Conservation (phyloP, 192 early-diverging fungal genomes). For the Dispira parvispora region DNA sequence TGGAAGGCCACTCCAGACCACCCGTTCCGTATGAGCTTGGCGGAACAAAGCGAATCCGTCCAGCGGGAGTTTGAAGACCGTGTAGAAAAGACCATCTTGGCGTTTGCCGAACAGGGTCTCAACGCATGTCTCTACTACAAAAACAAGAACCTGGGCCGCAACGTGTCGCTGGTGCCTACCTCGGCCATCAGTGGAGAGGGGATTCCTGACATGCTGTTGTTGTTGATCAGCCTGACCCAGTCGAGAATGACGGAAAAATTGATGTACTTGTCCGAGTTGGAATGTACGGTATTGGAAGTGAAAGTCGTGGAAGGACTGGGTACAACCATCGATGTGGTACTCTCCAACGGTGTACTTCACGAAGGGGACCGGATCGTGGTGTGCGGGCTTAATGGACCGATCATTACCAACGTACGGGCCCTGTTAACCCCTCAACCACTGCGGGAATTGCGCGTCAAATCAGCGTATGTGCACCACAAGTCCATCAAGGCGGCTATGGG, state of each 20-base stretch:
- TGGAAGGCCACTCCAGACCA: constrained; percentile 79
- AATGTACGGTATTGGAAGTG: constrained; percentile 97
- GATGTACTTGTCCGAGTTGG: constrained; percentile 92
- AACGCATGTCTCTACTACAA: constrained; percentile 87
- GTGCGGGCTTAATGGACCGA: constrained; percentile 89
- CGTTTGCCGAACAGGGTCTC: constrained; percentile 92
- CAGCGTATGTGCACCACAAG: constrained; percentile 91
- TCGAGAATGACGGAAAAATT: constrained; percentile 81
- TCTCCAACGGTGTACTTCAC: constrained; percentile 84
- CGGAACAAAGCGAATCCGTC: constrained; percentile 49
- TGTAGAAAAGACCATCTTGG: constrained; percentile 53
- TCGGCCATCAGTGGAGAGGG: constrained; percentile 98
- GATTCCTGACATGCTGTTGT: constrained; percentile 88
- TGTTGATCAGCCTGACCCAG: constrained; percentile 86
- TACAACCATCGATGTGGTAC: constrained; percentile 92
- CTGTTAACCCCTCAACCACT: constrained; percentile 98
- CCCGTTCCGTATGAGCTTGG: constrained; percentile 62
- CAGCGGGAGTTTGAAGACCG: constrained; percentile 77
- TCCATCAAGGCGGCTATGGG: constrained; percentile 91
- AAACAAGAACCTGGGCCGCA: constrained; percentile 88
- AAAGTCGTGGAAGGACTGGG: constrained; percentile 98
- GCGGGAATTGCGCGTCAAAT: constrained; percentile 93
- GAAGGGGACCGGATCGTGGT: constrained; percentile 94
- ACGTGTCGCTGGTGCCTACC: constrained; percentile 92
- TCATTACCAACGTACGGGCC: constrained; percentile 82